These are phyloP conservation scores for Penicillium mononematosum DNA, from an alignment of 495 filamentous ascomycete genomes.

Conservation along the genomic window DNA sequence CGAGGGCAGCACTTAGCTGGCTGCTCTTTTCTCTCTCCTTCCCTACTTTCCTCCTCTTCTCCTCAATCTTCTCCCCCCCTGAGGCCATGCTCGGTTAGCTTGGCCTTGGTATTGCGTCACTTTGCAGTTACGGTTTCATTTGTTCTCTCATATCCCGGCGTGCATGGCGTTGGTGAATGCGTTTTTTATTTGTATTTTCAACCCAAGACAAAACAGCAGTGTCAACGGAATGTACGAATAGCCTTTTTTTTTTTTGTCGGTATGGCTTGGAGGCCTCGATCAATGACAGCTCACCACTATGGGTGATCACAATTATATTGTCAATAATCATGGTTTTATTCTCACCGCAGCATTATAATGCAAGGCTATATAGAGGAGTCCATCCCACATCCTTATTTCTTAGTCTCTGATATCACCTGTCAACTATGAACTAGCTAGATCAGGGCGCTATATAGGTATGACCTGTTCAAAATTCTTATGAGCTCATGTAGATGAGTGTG, in stretches of 20 bases:
- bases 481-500: no score
- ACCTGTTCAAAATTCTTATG: no score
- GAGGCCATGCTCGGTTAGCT: background rate
- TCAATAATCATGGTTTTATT: constrained; percentile 16
- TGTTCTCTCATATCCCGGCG: constrained; percentile 6
- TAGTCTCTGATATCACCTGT: no score
- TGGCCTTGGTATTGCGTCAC: background rate
- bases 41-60: background rate
- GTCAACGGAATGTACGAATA: constrained; percentile 28
- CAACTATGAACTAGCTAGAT: no score
- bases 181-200: constrained; percentile 10
- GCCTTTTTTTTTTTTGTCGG: background rate
- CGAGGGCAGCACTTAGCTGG: constrained; percentile 13
- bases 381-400: no score
- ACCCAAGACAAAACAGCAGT: constrained; percentile 1
- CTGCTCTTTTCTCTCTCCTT: background rate
- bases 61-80: background rate
- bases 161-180: constrained; percentile 15
- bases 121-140: background rate
- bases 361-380: background rate
- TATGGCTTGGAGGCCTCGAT: background rate
- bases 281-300: background rate
- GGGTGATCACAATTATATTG: constrained; percentile 10
- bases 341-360: background rate
- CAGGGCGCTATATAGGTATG: no score